Percentiles rank a stretch among this genome's conserved stretches.
Conservation (phyloP, 2,329 filamentous ascomycete genomes). For the Fusarium verrucosum region DNA sequence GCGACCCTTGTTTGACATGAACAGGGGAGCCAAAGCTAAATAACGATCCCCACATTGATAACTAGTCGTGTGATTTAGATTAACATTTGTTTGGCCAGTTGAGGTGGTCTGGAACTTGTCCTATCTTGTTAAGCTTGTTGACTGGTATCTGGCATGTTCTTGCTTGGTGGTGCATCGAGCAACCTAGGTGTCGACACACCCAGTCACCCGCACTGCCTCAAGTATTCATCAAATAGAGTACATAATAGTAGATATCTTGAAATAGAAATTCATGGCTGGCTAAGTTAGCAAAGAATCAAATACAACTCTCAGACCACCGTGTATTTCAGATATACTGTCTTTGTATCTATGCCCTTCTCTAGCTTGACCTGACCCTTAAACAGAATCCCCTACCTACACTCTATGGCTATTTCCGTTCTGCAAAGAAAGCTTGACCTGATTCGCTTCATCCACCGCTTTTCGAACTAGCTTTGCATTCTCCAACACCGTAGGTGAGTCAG, state of each 20-base stretch:
- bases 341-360: too few relatives aligned
- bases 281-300: background rate
- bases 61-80: background rate
- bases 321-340: too few relatives aligned
- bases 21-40: background rate
- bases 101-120: background rate
- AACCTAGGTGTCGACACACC: background rate
- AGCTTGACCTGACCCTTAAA: background rate
- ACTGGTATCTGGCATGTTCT: too few relatives aligned
- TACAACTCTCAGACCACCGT: background rate
- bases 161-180: background rate
- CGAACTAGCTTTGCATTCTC: background rate
- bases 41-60: constrained; percentile 2
- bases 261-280: too few relatives aligned
- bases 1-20: background rate
- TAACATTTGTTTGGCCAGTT: background rate
- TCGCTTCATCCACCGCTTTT: background rate
- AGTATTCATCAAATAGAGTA: too few relatives aligned
- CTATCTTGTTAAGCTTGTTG: background rate
- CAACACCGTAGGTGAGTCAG: background rate
- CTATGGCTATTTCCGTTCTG: background rate
- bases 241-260: too few relatives aligned
- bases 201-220: too few relatives aligned
- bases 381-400: background rate
- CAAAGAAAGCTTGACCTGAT: background rate